These are phyloP conservation scores for Starmerella sp. DNA, from an alignment of 805 yeast genomes.

Conservation along the genomic window DNA sequence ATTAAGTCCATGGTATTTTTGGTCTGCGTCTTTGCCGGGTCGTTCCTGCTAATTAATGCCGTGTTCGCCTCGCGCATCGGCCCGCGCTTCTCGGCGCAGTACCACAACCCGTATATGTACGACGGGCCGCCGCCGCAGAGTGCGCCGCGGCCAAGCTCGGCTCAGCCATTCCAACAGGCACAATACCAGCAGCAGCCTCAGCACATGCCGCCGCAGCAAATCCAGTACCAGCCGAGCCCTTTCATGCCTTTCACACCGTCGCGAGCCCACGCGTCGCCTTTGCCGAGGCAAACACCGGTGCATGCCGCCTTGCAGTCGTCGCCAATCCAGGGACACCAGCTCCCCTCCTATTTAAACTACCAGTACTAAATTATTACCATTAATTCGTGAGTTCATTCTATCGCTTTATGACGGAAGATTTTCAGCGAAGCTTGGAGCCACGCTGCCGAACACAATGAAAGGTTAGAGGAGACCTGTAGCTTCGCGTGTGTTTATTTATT, in stretches of 20 bases:
- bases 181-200: background rate
- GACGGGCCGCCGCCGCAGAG: background rate
- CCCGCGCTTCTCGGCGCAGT: constrained; percentile 14
- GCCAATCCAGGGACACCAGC: constrained; percentile 5
- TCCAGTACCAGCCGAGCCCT: background rate
- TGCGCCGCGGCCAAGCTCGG: background rate
- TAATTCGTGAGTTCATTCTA: background rate
- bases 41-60: constrained; percentile 26
- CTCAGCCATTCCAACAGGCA: background rate
- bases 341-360: constrained; percentile 1
- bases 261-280: background rate
- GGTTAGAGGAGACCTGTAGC: background rate
- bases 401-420: no score
- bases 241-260: constrained; percentile 2
- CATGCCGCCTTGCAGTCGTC: constrained; percentile 13
- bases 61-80: constrained; percentile 24
- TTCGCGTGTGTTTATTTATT: background rate
- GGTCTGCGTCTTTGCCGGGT: constrained; percentile 23
- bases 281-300: background rate
- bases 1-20: constrained; percentile 48
- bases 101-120: background rate
- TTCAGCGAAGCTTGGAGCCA: no score
- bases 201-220: constrained; percentile 1
- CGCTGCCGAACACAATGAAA: no score
- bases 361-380: background rate